phyloP scores from a whole-genome alignment of 75 land plant genomes.

The Selaginella moellendorffii region DNA sequence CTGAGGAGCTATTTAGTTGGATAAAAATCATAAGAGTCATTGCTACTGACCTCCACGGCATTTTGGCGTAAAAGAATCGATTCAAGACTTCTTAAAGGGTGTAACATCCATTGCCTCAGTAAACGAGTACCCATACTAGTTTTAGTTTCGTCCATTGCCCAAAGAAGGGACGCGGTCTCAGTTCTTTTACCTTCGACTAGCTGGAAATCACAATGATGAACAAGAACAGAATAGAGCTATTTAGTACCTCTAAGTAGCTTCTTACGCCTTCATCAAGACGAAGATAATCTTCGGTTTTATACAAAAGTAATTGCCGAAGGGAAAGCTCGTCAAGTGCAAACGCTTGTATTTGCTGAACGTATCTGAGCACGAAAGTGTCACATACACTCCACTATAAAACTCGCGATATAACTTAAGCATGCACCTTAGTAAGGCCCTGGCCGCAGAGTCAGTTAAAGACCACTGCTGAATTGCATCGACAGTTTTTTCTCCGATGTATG shows the following conservation, averaged over 20 bases:
- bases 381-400: neutral
- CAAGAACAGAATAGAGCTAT: too few species aligned
- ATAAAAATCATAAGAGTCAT: neutral
- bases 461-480: neutral
- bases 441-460: neutral
- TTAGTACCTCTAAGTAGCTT: conserved; percentile 13
- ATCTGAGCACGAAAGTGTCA: conserved; percentile 7
- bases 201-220: too few species aligned
- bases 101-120: conserved; percentile 18
- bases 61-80: conserved; percentile 19
- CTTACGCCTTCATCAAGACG: conserved; percentile 13
- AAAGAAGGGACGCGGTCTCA: conserved; percentile 19
- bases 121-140: conserved; percentile 23
- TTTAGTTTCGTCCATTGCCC: conserved; percentile 20
- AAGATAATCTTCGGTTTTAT: conserved; percentile 11
- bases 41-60: conserved; percentile 21
- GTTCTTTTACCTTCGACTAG: too few species aligned
- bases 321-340: conserved; percentile 13
- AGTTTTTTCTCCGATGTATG: neutral
- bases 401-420: neutral
- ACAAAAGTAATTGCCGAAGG: conserved; percentile 8
- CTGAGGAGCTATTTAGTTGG: neutral
- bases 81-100: conserved; percentile 12
- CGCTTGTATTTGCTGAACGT: conserved; percentile 16
- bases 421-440: neutral